Conservation (phyloP, 179 eudicot species). For the Patellifolia procumbens region DNA sequence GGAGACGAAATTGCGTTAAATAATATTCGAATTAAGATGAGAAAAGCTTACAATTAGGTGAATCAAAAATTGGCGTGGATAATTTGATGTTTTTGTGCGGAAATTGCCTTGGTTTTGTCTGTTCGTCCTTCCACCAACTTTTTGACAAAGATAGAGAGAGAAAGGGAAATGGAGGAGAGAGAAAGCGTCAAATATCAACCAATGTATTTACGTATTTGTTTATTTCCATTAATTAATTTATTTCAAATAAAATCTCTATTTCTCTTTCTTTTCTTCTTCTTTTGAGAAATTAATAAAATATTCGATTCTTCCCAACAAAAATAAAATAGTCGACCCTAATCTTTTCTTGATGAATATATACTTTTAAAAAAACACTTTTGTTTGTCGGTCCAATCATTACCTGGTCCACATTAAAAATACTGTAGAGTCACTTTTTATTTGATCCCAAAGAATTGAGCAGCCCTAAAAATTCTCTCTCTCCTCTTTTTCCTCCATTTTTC, state of each 20-base stretch:
- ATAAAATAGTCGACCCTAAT: neutral
- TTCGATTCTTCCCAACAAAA: neutral
- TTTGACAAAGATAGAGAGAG: constrained; percentile 11
- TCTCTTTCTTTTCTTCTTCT: neutral
- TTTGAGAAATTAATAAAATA: neutral
- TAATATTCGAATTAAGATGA: neutral
- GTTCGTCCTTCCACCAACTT: constrained; percentile 26
- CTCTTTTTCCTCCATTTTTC: no score
- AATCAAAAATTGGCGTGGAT: neutral
- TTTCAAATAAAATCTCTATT: neutral
- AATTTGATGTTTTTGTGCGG: neutral
- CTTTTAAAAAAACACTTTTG: neutral
- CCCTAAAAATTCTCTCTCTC: no score
- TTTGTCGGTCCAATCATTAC: neutral
- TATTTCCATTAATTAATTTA: neutral
- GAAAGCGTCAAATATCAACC: constrained; percentile 23
- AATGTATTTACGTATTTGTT: neutral
- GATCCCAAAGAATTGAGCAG: no score
- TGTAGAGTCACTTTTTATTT: no score
- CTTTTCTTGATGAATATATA: neutral
- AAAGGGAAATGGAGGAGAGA: constrained; percentile 14
- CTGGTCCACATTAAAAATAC: no score
- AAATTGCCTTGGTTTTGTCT: constrained; percentile 12
- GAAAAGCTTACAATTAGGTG: constrained; percentile 11
- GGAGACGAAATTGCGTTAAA: neutral